These are phyloP conservation scores for Juncus effusus DNA, from an alignment of 176 grass and related monocot species.

Conservation along the genomic window DNA sequence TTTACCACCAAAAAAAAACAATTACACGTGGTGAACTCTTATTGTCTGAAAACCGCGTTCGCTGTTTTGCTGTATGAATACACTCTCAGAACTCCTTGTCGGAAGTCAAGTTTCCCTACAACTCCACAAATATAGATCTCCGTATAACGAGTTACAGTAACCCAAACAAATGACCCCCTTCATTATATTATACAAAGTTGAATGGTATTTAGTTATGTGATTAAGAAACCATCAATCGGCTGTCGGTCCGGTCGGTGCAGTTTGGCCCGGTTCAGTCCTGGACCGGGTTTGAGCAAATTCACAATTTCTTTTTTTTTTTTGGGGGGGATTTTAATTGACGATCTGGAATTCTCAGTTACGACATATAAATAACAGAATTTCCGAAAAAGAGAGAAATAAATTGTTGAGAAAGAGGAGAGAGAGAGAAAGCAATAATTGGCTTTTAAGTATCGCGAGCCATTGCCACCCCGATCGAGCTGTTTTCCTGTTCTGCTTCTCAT, in stretches of 20 bases:
- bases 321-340: slow-evolving; percentile 4
- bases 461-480: slow-evolving; percentile 44
- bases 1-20: not conserved
- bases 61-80: slow-evolving; percentile 11
- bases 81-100: slow-evolving; percentile 6
- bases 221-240: no score
- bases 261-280: slow-evolving; percentile 15
- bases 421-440: slow-evolving; percentile 35
- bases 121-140: not conserved
- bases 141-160: not conserved
- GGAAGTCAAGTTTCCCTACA: not conserved
- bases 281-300: slow-evolving; percentile 21
- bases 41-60: not conserved
- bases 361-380: slow-evolving; percentile 20
- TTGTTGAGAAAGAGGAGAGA: slow-evolving; percentile 14
- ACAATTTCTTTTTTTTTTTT: slow-evolving; percentile 11
- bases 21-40: slow-evolving; percentile 3
- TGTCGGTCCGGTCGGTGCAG: slow-evolving; percentile 31
- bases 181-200: not conserved
- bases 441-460: slow-evolving; percentile 31
- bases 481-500: not conserved
- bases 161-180: not conserved
- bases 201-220: not conserved
- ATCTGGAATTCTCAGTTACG: slow-evolving; percentile 15
- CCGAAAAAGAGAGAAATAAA: slow-evolving; percentile 21